A percentile compares a stretch with the other conserved stretches of the same genome.
Conservation (phyloP, 768 basidiomycete species). For the Agaricus subrufescens region DNA sequence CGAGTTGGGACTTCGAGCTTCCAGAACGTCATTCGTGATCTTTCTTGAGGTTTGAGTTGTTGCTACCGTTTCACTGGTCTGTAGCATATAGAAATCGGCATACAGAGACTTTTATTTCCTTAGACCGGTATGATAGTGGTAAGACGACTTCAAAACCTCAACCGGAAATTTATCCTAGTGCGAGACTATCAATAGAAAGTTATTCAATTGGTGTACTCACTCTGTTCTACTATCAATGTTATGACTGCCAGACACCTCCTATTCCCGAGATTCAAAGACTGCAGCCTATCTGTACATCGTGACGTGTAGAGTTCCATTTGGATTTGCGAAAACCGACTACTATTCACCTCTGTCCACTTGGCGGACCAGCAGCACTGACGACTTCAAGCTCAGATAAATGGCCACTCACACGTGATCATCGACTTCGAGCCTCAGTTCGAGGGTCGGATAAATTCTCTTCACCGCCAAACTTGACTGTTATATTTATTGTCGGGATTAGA, state of each 20-base stretch:
- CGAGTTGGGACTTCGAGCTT: not conserved
- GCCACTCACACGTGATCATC: too few species aligned
- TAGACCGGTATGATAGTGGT: slow-evolving; percentile 2
- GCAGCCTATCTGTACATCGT: too few species aligned
- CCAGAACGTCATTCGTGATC: slow-evolving; percentile 1
- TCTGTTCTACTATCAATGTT: too few species aligned
- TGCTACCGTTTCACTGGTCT: not conserved
- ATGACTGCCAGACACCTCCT: too few species aligned
- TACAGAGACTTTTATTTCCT: slow-evolving; percentile 2
- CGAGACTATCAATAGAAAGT: too few species aligned
- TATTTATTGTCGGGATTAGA: slow-evolving; percentile 22
- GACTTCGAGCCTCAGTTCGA: not conserved
- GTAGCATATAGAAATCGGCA: not conserved
- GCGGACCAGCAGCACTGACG: too few species aligned
- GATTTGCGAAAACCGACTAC: too few species aligned
- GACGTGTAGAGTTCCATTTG: too few species aligned
- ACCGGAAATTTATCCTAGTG: not conserved
- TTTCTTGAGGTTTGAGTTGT: not conserved
- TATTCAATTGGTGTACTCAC: too few species aligned
- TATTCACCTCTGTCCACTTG: too few species aligned
- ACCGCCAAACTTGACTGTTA: slow-evolving; percentile 25
- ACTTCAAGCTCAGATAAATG: too few species aligned
- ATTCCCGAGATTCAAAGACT: too few species aligned
- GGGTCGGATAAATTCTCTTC: not conserved
- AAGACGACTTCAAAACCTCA: not conserved